Conservation (phyloP, 176 grass and related monocot genomes). For the Secale cereale region DNA sequence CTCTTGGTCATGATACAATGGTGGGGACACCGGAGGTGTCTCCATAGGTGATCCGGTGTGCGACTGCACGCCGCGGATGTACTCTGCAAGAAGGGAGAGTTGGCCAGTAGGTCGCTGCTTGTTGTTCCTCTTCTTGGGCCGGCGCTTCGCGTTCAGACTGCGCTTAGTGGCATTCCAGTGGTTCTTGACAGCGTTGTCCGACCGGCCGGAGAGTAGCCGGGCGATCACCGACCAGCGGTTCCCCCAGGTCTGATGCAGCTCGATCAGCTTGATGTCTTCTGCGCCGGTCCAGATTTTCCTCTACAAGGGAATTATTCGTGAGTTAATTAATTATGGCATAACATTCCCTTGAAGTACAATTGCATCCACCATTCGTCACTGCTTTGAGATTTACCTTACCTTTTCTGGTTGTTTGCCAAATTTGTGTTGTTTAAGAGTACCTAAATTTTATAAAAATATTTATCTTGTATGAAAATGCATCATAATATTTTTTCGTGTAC, state of each 20-base stretch:
- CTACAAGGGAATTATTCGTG: background rate
- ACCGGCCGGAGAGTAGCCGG: background rate
- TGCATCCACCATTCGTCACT: too few species aligned
- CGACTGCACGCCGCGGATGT: background rate
- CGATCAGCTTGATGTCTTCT: slow-evolving; percentile 5
- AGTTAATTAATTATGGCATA: background rate
- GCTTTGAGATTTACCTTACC: too few species aligned
- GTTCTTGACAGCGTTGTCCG: slow-evolving; percentile 33
- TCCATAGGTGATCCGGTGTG: background rate
- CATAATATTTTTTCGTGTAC: too few species aligned
- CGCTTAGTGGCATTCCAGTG: slow-evolving; percentile 33
- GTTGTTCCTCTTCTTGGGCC: background rate
- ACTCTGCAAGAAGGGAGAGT: background rate
- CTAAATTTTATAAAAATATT: too few species aligned
- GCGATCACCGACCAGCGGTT: slow-evolving; percentile 7
- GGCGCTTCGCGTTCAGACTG: background rate
- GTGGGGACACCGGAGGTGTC: background rate
- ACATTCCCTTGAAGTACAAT: background rate
- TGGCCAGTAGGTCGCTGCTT: background rate
- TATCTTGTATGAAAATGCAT: too few species aligned
- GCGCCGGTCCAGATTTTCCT: background rate
- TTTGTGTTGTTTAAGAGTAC: too few species aligned
- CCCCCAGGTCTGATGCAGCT: background rate
- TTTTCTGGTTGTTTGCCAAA: too few species aligned
- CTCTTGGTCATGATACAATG: background rate